Evolutionary conservation across 176 grass and related monocot species (phyloP), one percentile per base, ranked within the genome.

Genomic region (Zea mays): DNA sequence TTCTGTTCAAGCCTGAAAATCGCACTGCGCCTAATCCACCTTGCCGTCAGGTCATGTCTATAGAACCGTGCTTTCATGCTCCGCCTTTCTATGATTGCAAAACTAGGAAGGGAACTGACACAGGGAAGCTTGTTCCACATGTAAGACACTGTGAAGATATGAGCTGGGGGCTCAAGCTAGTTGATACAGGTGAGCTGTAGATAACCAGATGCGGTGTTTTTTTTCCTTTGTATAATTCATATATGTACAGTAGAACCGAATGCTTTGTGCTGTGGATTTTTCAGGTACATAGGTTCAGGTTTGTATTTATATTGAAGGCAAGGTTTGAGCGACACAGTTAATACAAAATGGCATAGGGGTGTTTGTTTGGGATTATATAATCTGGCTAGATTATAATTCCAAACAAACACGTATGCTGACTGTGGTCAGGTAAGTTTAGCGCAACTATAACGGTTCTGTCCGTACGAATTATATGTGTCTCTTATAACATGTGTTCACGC

Each of bases 111-210:
- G 87, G 92, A 48, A 17, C 52, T 73, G 96, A 92, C 77, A 94
- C 85, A 14, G 96, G 96, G 17, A 87, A 74, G 39, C 36, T 98
- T 81, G 92, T 98, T 36, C 92, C 96, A 0, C 81, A 98, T 94
- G 85, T 98, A 71, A 92, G 63, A 62, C 96, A 98, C 74, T 98
- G 96, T 76, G 85, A 92, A 82, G 96, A 98, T 67, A 86, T 98
- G 74, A 94, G 89, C 67, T 94, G 96, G 92, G 96, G 96, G 7
- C 76, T 98, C 43, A 92, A 98, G 82, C 39, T 98, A 69, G 87
- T 98, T 11, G 85, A 94, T 77, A 49, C 64, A 68, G 83, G 10
- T 84, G 67, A 90, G 38, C 81, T 46, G 63, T 97, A 84, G 79
- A 80, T 75, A 62, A 59, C 50, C 84, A 82, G 75, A 73, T 75